These are phyloP conservation scores for Calonectria pauciramosa DNA, from an alignment of 2,329 filamentous ascomycete genomes.

Conservation along the genomic window DNA sequence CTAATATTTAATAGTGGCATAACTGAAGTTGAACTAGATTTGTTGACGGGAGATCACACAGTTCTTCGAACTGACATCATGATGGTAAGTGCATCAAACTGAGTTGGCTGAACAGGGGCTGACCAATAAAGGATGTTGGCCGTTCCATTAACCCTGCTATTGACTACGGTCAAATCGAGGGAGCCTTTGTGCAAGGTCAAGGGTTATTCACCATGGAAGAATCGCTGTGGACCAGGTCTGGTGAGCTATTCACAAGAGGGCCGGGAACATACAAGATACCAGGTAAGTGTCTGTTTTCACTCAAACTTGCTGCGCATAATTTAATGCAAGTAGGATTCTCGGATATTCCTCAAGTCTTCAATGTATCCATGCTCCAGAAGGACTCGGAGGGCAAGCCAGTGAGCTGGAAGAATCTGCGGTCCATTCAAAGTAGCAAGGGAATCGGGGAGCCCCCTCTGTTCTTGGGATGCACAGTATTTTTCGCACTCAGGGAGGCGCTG, in stretches of 20 bases:
- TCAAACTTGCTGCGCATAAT: not conserved
- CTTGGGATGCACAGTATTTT: slow-evolving; percentile 18
- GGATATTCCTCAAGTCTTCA: slow-evolving; percentile 14
- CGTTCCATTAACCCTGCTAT: slow-evolving; percentile 73
- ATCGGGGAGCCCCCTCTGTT: slow-evolving; percentile 14
- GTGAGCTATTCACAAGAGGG: slow-evolving; percentile 18
- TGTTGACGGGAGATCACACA: slow-evolving; percentile 89
- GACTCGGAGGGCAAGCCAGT: slow-evolving; percentile 3
- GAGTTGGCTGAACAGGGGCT: not conserved
- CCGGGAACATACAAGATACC: slow-evolving; percentile 15
- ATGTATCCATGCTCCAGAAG: not conserved
- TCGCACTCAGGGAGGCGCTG: slow-evolving; percentile 19
- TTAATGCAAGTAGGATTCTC: not conserved
- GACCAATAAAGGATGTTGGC: slow-evolving; percentile 59
- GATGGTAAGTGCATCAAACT: slow-evolving; percentile 62
- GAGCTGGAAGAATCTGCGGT: slow-evolving; percentile 26
- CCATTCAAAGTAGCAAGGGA: slow-evolving; percentile 4
- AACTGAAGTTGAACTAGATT: slow-evolving; percentile 91
- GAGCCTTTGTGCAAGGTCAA: slow-evolving; percentile 74
- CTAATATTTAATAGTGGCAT: slow-evolving; percentile 60
- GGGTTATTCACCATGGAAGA: slow-evolving; percentile 74
- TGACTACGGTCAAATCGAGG: slow-evolving; percentile 76
- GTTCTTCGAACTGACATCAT: slow-evolving; percentile 88
- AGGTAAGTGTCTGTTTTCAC: not conserved
- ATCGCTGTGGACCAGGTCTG: slow-evolving; percentile 58